Conservation (phyloP, 257 asterid genomes). For the Paulownia fortunei region DNA sequence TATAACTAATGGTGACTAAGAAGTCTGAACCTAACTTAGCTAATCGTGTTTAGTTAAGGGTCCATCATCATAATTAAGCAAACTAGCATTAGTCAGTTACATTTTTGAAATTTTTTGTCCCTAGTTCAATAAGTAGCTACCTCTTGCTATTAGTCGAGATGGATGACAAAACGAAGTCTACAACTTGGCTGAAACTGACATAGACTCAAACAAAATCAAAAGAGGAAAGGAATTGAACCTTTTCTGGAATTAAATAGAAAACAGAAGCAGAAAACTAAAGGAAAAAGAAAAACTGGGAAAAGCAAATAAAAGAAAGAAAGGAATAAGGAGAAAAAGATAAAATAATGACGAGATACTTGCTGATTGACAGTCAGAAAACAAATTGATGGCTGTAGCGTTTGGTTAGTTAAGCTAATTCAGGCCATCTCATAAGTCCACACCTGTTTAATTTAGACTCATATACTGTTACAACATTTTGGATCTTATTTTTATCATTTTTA, state of each 20-base stretch:
- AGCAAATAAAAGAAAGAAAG: neutral
- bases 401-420: neutral
- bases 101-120: too few relatives aligned
- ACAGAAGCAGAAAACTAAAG: neutral
- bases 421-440: neutral
- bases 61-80: neutral
- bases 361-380: too few relatives aligned
- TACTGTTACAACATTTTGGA: neutral
- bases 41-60: neutral
- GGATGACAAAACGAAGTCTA: slow-evolving; percentile 6
- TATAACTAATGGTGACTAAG: too few relatives aligned
- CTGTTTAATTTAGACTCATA: too few relatives aligned
- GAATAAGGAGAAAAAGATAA: too few relatives aligned
- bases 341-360: too few relatives aligned
- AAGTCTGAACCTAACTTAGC: too few relatives aligned
- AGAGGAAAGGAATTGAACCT: neutral
- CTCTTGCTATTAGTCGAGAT: neutral
- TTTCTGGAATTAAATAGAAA: neutral
- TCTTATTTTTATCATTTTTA: neutral
- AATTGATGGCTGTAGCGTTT: too few relatives aligned
- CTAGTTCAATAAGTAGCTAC: neutral
- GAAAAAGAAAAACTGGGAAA: neutral
- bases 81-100: neutral
- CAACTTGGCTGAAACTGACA: neutral
- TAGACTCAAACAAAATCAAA: neutral